Percentiles rank a stretch among this genome's conserved stretches.
Evolutionary conservation across 176 grass and related monocot species (phyloP).

Genomic region (barley (Hordeum vulgare)): DNA sequence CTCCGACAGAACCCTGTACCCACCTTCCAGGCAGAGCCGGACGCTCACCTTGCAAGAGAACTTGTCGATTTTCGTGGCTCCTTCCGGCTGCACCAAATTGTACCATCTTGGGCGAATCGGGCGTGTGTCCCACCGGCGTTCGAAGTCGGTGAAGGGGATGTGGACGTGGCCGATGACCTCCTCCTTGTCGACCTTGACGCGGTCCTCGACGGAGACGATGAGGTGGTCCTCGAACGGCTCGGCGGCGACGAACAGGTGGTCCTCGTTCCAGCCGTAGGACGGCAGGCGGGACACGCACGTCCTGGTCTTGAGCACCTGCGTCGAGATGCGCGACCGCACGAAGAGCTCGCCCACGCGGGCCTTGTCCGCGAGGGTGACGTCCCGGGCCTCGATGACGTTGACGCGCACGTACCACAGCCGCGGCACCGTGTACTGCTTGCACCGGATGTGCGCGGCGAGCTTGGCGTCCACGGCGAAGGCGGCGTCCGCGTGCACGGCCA

Average conservation of each 20-base stretch:
- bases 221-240: constrained; percentile 54
- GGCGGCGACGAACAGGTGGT: constrained; percentile 57
- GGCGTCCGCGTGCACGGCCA: constrained; percentile 54
- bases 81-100: constrained; percentile 40
- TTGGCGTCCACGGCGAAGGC: constrained; percentile 30
- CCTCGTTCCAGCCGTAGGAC: constrained; percentile 47
- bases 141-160: constrained; percentile 34
- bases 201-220: constrained; percentile 52
- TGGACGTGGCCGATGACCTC: constrained; percentile 48
- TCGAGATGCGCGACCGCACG: constrained; percentile 21
- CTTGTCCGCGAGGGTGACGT: constrained; percentile 40
- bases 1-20: constrained; percentile 46
- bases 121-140: constrained; percentile 40
- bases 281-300: constrained; percentile 25
- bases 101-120: constrained; percentile 40
- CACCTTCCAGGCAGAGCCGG: constrained; percentile 45
- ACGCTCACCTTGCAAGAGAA: constrained; percentile 26
- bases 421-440: constrained; percentile 64
- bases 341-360: constrained; percentile 44
- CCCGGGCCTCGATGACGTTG: constrained; percentile 40
- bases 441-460: constrained; percentile 43
- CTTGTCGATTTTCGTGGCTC: constrained; percentile 38
- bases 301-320: constrained; percentile 38
- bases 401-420: constrained; percentile 68
- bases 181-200: constrained; percentile 48